phyloP scores from a whole-genome alignment of 257 asterid genomes.

The Penstemon barbatus region DNA sequence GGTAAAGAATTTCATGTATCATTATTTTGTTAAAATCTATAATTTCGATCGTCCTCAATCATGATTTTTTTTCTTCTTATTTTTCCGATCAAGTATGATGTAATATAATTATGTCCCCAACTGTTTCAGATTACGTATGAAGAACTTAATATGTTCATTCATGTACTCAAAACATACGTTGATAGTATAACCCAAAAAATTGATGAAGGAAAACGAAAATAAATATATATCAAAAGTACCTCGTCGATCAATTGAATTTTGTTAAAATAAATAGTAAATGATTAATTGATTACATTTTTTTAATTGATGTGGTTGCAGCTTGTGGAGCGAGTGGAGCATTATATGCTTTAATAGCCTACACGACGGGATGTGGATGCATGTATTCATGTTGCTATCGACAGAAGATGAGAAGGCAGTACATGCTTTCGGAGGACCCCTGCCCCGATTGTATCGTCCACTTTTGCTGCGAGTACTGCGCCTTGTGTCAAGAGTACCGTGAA shows the following conservation, averaged over 20 bases:
- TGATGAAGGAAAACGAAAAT: background rate
- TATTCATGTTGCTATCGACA: constrained; percentile 51
- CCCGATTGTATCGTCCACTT: constrained; percentile 47
- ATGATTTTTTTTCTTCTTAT: no score
- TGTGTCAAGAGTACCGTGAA: constrained; percentile 55
- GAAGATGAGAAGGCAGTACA: constrained; percentile 42
- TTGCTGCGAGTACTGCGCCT: constrained; percentile 45
- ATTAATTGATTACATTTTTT: no score
- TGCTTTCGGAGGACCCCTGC: constrained; percentile 34
- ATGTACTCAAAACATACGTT: no score
- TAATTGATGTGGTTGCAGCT: constrained; percentile 22
- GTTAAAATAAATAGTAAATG: background rate
- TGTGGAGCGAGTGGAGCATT: constrained; percentile 50
- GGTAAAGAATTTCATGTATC: no score
- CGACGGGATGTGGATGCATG: constrained; percentile 39
- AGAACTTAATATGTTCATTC: no score
- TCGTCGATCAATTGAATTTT: background rate
- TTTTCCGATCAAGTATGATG: no score
- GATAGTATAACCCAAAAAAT: no score
- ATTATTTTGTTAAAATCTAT: no score
- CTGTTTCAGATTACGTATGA: no score
- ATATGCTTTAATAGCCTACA: constrained; percentile 34
- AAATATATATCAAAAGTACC: background rate
- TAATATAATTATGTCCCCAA: no score
- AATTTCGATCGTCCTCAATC: no score